Evolutionary conservation across 2,329 filamentous ascomycete species (phyloP), one percentile per base, ranked within the genome.

Genomic region (Colletotrichum abscissum): DNA sequence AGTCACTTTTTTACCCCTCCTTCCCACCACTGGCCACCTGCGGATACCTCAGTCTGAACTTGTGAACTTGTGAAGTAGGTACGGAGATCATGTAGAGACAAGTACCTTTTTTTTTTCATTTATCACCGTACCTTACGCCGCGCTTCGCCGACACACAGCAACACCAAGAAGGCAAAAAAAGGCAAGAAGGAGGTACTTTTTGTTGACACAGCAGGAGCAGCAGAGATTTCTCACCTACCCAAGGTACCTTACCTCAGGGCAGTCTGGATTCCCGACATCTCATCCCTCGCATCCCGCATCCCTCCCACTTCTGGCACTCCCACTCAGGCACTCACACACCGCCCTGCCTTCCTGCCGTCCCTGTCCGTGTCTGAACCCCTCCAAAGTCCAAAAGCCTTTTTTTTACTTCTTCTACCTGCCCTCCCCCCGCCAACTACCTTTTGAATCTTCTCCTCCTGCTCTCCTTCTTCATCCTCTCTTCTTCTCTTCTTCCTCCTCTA

Each of bases 401-500:
- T 33, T 42, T 54, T 14, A 68, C 62, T 68, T 62, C 63, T 42
- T 52, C 42, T 33, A 24, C 49, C 69, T 76, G 54, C 42, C 62
- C 65, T 63, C 52, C 60, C 67, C 58, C 64, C 63, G 63, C 73
- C 74, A 62, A 70, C 68, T 72, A 56, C 19, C 49, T 58, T 60
- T 68, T 75, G 49, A 63, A 63, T 66, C 60, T 64, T 72, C 67
- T 55, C 33, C 75, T 63, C 38, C 60, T 72, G 62, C 75, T 70
- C 74, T 65, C 60, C 74, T 63, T 57, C 55, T 64, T 68, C 63
- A 67, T 76, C 62, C 73, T 59, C 58, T 71, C 66, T 55, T 72
- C 62, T 55, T 67, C 62, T 73, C 58, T 75, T 75, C 69, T 38
- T 70, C 35, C 68, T 64, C 67, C 60, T 74, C 59, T 67, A 72